Conservation (phyloP, 208 protist genomes). For the Crithidia fasciculata region DNA sequence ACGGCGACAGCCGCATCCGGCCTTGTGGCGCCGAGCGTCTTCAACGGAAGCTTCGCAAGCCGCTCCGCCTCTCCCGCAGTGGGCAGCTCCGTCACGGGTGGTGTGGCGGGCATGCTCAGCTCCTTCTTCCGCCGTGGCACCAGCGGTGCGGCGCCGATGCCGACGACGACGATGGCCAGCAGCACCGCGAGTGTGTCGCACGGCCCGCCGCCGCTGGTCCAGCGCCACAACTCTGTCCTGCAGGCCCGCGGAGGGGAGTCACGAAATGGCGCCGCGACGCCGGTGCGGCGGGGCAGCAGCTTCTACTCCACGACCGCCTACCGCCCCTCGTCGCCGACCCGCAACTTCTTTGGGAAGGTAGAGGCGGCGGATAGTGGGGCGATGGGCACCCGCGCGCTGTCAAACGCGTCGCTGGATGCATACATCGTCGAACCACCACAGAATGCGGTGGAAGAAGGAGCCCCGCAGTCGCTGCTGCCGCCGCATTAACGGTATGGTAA, state of each 20-base stretch:
- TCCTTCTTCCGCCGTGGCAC: conserved; percentile 26
- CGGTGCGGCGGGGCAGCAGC: conserved; percentile 10
- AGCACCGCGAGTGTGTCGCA: neutral
- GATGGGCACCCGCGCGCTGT: neutral
- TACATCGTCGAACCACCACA: neutral
- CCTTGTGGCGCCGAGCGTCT: neutral
- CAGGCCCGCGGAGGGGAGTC: neutral
- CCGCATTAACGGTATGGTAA: too few species aligned
- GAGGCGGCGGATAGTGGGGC: neutral
- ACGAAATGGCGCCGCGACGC: neutral
- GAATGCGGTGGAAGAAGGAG: neutral
- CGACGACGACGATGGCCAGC: neutral
- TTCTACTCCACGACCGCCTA: neutral
- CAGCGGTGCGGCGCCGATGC: neutral
- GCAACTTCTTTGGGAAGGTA: neutral
- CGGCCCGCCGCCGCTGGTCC: neutral
- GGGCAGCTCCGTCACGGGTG: conserved; percentile 11
- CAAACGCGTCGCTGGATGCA: neutral
- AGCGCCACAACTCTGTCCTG: neutral
- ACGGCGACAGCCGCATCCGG: too few species aligned
- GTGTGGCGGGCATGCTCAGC: conserved; percentile 16
- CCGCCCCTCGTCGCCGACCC: neutral
- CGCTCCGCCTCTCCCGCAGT: neutral
- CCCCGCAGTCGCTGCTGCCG: neutral
- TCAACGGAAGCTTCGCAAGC: conserved; percentile 10